These are phyloP conservation scores for Platanthera zijinensis DNA, from an alignment of 106 monocot species.

Conservation along the genomic window DNA sequence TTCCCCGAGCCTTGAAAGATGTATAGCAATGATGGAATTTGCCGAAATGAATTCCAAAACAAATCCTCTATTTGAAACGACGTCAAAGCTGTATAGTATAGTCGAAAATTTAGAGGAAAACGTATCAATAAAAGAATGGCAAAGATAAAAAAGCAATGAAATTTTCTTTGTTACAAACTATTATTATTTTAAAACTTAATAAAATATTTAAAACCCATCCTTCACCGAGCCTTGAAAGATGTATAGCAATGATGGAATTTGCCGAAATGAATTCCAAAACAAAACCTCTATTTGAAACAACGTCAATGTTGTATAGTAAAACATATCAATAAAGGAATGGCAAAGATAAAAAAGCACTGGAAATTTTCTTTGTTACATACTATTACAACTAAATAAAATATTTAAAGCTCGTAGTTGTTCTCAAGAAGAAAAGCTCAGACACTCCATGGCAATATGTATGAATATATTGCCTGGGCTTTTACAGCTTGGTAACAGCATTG, in stretches of 20 bases:
- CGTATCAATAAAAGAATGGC: background rate
- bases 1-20: constrained; percentile 93
- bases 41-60: constrained; percentile 81
- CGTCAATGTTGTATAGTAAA: constrained; percentile 65
- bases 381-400: background rate
- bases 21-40: constrained; percentile 73
- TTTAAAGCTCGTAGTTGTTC: no score
- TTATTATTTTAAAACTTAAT: background rate
- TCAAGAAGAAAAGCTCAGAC: no score
- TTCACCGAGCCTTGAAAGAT: constrained; percentile 93
- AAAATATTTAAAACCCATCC: constrained; percentile 65
- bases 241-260: constrained; percentile 73
- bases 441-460: no score
- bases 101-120: background rate
- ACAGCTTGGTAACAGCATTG: no score
- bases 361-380: background rate
- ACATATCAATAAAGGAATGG: background rate
- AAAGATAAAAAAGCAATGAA: background rate
- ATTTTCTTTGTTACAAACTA: background rate
- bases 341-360: background rate
- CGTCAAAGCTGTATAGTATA: constrained; percentile 69
- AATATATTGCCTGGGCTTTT: no score
- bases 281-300: constrained; percentile 96
- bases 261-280: constrained; percentile 81
- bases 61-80: constrained; percentile 96